Evolutionary conservation across 805 yeast species (phyloP).

Genomic region (Dipodascopsis uninucleata): DNA sequence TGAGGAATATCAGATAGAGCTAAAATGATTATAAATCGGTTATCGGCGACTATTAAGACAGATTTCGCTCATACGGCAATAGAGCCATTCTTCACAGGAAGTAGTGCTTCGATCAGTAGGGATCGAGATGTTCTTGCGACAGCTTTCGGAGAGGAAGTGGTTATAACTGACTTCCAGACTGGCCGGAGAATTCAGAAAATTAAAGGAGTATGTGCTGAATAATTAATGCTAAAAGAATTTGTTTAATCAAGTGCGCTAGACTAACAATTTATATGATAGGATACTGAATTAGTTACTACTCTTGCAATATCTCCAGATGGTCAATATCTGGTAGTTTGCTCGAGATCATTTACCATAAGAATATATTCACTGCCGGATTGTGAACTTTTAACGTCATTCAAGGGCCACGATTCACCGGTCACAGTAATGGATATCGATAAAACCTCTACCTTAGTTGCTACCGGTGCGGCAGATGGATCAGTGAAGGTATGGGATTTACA

Average conservation of each 20-base stretch:
- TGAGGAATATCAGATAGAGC: too few relatives aligned
- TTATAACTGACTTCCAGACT: constrained; percentile 60
- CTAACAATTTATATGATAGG: constrained; percentile 33
- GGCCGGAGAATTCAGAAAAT: constrained; percentile 57
- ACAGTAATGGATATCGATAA: constrained; percentile 72
- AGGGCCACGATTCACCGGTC: constrained; percentile 65
- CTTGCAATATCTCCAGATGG: constrained; percentile 77
- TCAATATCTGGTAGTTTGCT: constrained; percentile 59
- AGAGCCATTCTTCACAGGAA: constrained; percentile 84
- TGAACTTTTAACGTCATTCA: constrained; percentile 32
- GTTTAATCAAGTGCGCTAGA: not conserved
- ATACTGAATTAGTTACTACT: constrained; percentile 75
- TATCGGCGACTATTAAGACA: constrained; percentile 35
- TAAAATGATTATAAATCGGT: not conserved
- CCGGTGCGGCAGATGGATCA: constrained; percentile 93
- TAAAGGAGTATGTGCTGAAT: constrained; percentile 54
- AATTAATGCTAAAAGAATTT: not conserved
- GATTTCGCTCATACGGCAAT: constrained; percentile 49
- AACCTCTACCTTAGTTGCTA: constrained; percentile 81
- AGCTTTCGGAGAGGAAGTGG: constrained; percentile 71
- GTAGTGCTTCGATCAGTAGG: constrained; percentile 65
- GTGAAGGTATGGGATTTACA: constrained; percentile 89
- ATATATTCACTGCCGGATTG: constrained; percentile 50
- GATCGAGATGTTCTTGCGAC: constrained; percentile 70
- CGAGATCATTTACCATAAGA: constrained; percentile 79